Evolutionary conservation across 2,329 filamentous ascomycete genomes (phyloP).

Genomic region (Ceratocystis eucalypticola): DNA sequence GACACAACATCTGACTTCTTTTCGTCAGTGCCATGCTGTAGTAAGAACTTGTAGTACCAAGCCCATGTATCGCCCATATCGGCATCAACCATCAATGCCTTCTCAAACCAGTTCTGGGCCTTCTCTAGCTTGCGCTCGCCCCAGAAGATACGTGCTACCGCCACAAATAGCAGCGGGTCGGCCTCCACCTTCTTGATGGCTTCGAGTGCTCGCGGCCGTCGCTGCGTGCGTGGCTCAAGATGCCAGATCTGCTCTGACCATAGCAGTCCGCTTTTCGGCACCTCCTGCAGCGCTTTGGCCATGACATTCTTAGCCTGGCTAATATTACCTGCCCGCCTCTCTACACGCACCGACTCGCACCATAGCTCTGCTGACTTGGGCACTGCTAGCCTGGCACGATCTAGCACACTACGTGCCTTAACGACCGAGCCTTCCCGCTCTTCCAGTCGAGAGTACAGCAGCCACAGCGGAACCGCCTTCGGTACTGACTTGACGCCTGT

Average conservation of each 20-base stretch:
- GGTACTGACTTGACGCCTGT: constrained; percentile 79
- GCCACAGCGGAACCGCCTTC: constrained; percentile 73
- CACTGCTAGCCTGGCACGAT: constrained; percentile 75
- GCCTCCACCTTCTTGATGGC: constrained; percentile 96
- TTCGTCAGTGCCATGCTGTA: constrained; percentile 86
- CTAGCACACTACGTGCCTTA: constrained; percentile 86
- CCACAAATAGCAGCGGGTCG: constrained; percentile 76
- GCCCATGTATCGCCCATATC: constrained; percentile 91
- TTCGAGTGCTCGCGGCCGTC: constrained; percentile 80
- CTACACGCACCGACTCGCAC: constrained; percentile 86
- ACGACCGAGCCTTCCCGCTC: constrained; percentile 71
- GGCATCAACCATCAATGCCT: constrained; percentile 74
- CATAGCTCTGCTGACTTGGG: constrained; percentile 76
- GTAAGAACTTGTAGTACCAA: constrained; percentile 91
- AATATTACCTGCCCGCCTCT: constrained; percentile 72
- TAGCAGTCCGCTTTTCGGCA: constrained; percentile 71
- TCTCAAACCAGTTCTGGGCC: constrained; percentile 94
- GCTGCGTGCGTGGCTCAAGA: constrained; percentile 78
- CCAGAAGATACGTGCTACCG: constrained; percentile 94
- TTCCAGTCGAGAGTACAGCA: constrained; percentile 77
- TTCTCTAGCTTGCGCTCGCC: constrained; percentile 83
- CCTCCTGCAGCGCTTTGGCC: constrained; percentile 84
- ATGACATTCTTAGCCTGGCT: constrained; percentile 81
- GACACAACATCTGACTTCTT: constrained; percentile 73
- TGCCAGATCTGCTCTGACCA: constrained; percentile 96